Conservation (phyloP, 768 basidiomycete species). For the Collybia sp. region DNA sequence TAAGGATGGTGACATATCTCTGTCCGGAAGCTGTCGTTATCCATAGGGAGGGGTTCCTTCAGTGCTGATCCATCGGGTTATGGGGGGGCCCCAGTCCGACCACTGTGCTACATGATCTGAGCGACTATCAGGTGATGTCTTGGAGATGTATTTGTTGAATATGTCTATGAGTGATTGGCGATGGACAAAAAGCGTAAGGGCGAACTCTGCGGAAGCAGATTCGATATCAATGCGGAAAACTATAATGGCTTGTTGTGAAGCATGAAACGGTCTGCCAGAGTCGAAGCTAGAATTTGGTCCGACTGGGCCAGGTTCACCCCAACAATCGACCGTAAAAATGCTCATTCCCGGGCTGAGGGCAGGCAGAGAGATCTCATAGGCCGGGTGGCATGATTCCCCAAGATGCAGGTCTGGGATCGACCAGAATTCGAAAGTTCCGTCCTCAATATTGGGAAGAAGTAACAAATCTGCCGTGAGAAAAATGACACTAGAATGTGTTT, state of each 20-base stretch:
- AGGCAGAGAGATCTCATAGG: constrained; percentile 24
- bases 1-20: constrained; percentile 20
- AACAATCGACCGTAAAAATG: constrained; percentile 24
- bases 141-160: constrained; percentile 4
- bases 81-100: constrained; percentile 25
- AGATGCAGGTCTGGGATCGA: constrained; percentile 21
- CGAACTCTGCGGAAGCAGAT: constrained; percentile 7
- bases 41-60: constrained; percentile 28
- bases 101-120: constrained; percentile 9
- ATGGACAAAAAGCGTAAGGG: constrained; percentile 30
- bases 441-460: constrained; percentile 16
- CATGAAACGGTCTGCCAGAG: constrained; percentile 17
- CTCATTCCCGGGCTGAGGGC: constrained; percentile 15
- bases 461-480: constrained; percentile 18
- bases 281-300: constrained; percentile 4
- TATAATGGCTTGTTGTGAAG: constrained; percentile 24
- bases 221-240: constrained; percentile 22
- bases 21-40: constrained; percentile 34
- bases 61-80: constrained; percentile 27
- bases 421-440: constrained; percentile 20
- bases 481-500: constrained; percentile 16
- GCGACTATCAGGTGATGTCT: no score
- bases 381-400: constrained; percentile 7
- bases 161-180: constrained; percentile 20
- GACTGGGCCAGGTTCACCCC: constrained; percentile 37